Conservation (phyloP, 1,284 basidiomycete species). For the Cronartium ribicola region DNA sequence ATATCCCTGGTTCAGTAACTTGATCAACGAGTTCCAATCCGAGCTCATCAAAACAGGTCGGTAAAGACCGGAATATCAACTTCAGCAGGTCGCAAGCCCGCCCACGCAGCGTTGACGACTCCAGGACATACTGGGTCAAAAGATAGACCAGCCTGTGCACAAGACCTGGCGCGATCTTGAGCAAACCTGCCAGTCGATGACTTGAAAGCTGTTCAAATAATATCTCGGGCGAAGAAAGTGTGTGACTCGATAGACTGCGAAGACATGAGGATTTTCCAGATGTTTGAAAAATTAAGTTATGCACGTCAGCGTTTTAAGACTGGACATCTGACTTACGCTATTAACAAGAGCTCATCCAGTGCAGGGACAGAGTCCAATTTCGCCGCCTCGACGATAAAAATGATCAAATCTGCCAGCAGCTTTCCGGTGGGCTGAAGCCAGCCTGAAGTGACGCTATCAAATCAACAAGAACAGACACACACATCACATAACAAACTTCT, state of each 20-base stretch:
- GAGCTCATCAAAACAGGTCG: constrained; percentile 30
- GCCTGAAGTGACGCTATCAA: constrained; percentile 2
- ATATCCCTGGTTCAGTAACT: background rate
- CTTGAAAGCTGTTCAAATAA: constrained; percentile 35
- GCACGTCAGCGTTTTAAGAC: background rate
- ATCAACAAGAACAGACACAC: background rate
- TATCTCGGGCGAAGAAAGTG: constrained; percentile 14
- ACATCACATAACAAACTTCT: background rate
- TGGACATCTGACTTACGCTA: constrained; percentile 13
- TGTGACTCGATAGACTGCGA: constrained; percentile 29
- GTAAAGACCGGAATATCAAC: constrained; percentile 23
- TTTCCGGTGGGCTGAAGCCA: constrained; percentile 30
- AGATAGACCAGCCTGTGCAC: constrained; percentile 35
- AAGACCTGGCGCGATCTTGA: constrained; percentile 25
- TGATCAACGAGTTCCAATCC: constrained; percentile 28
- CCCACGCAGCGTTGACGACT: constrained; percentile 3
- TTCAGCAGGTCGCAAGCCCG: constrained; percentile 35
- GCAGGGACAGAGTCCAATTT: constrained; percentile 6
- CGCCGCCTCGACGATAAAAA: constrained; percentile 8
- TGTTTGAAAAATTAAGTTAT: background rate
- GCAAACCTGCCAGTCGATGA: constrained; percentile 27
- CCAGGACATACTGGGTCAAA: constrained; percentile 33
- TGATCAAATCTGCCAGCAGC: constrained; percentile 21
- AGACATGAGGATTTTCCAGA: background rate
- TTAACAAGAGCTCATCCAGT: constrained; percentile 26